Base-by-base conservation (phyloP, 2,329 filamentous ascomycete genomes). In the Fusarium praegraminearum region DNA sequence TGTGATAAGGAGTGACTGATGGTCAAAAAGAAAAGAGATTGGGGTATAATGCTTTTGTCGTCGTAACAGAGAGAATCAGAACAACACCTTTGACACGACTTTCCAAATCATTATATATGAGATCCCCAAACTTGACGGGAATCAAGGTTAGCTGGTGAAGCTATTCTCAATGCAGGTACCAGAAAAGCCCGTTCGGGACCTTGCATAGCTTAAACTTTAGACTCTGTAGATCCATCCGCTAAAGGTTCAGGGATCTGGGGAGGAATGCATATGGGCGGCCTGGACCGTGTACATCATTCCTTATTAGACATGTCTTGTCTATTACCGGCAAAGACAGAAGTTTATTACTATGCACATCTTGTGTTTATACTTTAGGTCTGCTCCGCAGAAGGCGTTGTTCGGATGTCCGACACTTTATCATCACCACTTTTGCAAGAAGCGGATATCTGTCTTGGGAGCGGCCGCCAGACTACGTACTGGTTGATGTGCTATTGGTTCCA, bases 231-330 rank as follows among this genome's bases (percentile, higher is more conserved):
- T 46, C 41, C 26, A 26, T 26, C 40, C 41, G 38, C 38, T 35
- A 57, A 26, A 51, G 24, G 24, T 47, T 22, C 44, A 50, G 44
- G 44, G n/a, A 57, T 38, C 11, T 28, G 18, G 2, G 32, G n/a
- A 65, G 62, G 62, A 66, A 65, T 65, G 62, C 11, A 22, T 5
- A 30, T 20, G 5, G n/a, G n/a, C 20, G 38, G 62, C 62, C 62
- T 65, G 47, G 62, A 45, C 36, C 62, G 13, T 44, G 15, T 30
- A 32, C 44, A n/a, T 55, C 62, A 65, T 65, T 66, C 62, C 62
- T 61, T 24, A 16, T 32, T 9, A 8, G 18, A 12, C 28, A 7
- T 13, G 33, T 20, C 9, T 32, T 49, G 59, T 24, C 62, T 12
- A 28, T 11, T 22, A 52, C 33, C 32, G 22, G 41, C 1, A 26